Percentiles rank a stretch among this genome's conserved stretches.
phyloP scores from a whole-genome alignment of 148 eudicot species.

The Spergularia bocconei region DNA sequence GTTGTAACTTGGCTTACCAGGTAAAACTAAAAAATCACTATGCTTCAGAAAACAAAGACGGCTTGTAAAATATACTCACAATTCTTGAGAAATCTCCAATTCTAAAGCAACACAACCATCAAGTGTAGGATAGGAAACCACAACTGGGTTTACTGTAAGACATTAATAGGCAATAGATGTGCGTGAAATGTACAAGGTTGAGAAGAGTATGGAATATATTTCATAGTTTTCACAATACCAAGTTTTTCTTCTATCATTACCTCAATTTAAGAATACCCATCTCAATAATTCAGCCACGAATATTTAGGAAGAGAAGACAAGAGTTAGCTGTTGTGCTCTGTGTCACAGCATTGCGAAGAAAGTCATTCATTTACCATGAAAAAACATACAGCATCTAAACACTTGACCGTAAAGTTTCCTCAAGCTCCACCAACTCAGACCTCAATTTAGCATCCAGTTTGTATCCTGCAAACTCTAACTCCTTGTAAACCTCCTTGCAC shows the following conservation, averaged over 20 bases:
- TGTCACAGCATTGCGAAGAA: background rate
- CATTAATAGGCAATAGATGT: too few species aligned
- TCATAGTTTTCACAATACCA: background rate
- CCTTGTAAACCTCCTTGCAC: conserved; percentile 74
- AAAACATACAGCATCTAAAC: conserved; percentile 3
- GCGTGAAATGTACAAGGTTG: background rate
- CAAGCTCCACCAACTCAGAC: conserved; percentile 48
- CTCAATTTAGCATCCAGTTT: conserved; percentile 49
- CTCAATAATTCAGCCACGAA: background rate
- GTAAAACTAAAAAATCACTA: too few species aligned
- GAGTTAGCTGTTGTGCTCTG: too few species aligned
- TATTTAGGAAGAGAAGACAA: background rate
- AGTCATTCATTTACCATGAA: conserved; percentile 7
- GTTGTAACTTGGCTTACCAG: too few species aligned
- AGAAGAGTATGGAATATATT: background rate
- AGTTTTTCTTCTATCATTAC: background rate
- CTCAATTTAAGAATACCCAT: background rate
- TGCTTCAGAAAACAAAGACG: too few species aligned
- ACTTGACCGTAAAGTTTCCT: conserved; percentile 29
- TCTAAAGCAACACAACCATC: too few species aligned
- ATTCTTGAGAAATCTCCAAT: too few species aligned
- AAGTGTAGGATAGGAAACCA: too few species aligned
- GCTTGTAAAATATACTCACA: too few species aligned
- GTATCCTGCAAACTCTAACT: conserved; percentile 71
- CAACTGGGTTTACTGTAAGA: too few species aligned